Evolutionary conservation across 2,329 filamentous ascomycete species (phyloP).

Genomic region (Botryotinia convoluta): DNA sequence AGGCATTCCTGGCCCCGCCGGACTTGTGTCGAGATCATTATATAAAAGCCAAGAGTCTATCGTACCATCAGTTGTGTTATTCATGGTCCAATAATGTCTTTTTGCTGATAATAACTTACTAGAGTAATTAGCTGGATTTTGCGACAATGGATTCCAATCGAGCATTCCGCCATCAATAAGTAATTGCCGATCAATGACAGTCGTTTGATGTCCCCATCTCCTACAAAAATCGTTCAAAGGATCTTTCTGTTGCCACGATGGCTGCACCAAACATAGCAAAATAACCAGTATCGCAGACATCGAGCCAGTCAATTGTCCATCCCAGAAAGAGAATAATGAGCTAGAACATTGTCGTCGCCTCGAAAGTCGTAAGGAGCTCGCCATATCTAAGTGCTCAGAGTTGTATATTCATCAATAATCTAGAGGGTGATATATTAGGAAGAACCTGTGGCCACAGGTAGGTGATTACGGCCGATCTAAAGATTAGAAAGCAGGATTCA

Average conservation of each 20-base stretch:
- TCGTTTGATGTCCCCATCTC: slow-evolving; percentile 57
- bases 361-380: slow-evolving; percentile 3
- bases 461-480: slow-evolving; percentile 6
- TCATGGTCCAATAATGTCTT: not conserved
- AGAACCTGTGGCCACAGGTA: slow-evolving; percentile 2
- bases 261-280: slow-evolving; percentile 23
- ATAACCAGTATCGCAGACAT: slow-evolving; percentile 23
- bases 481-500: slow-evolving; percentile 15
- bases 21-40: slow-evolving; percentile 51
- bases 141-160: slow-evolving; percentile 51
- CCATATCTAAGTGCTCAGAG: slow-evolving; percentile 15
- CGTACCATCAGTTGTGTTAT: not conserved
- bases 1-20: slow-evolving; percentile 45
- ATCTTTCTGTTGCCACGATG: slow-evolving; percentile 44
- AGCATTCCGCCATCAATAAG: slow-evolving; percentile 62
- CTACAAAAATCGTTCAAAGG: slow-evolving; percentile 54
- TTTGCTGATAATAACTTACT: slow-evolving; percentile 44
- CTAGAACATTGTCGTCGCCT: slow-evolving; percentile 3
- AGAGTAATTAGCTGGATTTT: slow-evolving; percentile 51
- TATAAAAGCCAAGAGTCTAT: slow-evolving; percentile 55
- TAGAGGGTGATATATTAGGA: slow-evolving; percentile 4
- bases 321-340: not conserved
- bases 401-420: not conserved
- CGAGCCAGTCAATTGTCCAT: slow-evolving; percentile 5
- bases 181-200: slow-evolving; percentile 56